Percentiles rank a stretch among this genome's conserved stretches.
phyloP scores from a whole-genome alignment of 1,284 basidiomycete species.

The Naganishia sp. region DNA sequence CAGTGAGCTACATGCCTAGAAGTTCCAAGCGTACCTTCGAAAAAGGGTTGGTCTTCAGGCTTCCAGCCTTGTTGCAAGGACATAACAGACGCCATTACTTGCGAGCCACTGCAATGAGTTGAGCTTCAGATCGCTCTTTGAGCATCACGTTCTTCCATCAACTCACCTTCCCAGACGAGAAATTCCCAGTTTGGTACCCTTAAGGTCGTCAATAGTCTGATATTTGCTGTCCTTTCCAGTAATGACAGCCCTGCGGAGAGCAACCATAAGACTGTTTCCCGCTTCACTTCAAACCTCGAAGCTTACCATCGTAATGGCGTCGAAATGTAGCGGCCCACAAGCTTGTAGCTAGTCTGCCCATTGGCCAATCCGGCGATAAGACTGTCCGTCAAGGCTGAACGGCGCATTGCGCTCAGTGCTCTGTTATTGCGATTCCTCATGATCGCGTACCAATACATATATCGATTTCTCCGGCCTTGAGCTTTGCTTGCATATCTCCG shows the following conservation, averaged over 20 bases:
- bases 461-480: constrained; percentile 83
- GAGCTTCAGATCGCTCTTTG: neutral
- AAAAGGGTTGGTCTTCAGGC: constrained; percentile 60
- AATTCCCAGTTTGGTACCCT: constrained; percentile 83
- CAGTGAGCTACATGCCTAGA: neutral
- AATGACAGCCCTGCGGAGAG: constrained; percentile 74
- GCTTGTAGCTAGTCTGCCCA: constrained; percentile 80
- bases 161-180: constrained; percentile 77
- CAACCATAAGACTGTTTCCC: neutral
- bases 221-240: constrained; percentile 77
- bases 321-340: constrained; percentile 88
- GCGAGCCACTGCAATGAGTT: constrained; percentile 64
- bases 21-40: constrained; percentile 62
- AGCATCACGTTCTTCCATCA: constrained; percentile 18
- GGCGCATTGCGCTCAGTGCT: neutral
- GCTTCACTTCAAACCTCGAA: neutral
- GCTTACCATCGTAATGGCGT: constrained; percentile 81
- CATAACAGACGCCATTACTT: constrained; percentile 96
- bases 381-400: constrained; percentile 80
- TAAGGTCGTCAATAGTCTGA: constrained; percentile 71
- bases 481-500: constrained; percentile 80
- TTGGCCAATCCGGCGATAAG: constrained; percentile 91
- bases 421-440: neutral
- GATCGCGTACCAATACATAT: constrained; percentile 69
- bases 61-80: constrained; percentile 80